Conservation (phyloP, 305 asterid species). For the Andrographis paniculata region DNA sequence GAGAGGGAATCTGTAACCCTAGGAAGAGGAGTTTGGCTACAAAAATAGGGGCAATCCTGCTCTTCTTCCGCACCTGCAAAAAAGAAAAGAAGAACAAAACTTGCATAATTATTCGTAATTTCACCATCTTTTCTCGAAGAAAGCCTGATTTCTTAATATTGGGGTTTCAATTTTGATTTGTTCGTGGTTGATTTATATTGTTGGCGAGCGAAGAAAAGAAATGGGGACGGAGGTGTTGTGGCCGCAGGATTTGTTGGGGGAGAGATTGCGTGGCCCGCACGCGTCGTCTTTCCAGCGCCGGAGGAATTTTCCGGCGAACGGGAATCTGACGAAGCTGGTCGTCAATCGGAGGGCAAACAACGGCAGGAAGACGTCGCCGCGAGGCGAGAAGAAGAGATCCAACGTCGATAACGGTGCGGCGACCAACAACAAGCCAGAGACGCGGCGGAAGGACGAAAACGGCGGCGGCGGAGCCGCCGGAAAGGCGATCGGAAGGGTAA, state of each 20-base stretch:
- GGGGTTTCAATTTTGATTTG: slow-evolving; percentile 12
- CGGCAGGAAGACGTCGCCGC: slow-evolving; percentile 32
- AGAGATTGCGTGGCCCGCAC: slow-evolving; percentile 27
- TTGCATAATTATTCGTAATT: no score
- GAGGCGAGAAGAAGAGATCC: slow-evolving; percentile 37
- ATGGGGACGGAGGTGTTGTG: slow-evolving; percentile 77
- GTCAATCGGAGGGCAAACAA: slow-evolving; percentile 19
- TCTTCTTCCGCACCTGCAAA: slow-evolving; percentile 8
- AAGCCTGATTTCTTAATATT: background rate
- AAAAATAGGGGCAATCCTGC: background rate
- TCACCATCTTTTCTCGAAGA: background rate
- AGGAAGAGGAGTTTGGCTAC: slow-evolving; percentile 31
- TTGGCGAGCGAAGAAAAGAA: slow-evolving; percentile 1
- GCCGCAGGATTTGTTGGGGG: slow-evolving; percentile 48
- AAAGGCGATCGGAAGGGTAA: slow-evolving; percentile 24
- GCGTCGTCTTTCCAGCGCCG: slow-evolving; percentile 39
- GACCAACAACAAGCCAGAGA: slow-evolving; percentile 27
- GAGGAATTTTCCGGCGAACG: slow-evolving; percentile 22
- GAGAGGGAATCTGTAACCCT: no score
- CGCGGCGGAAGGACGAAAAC: background rate
- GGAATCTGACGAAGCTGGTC: slow-evolving; percentile 21
- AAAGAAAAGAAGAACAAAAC: no score
- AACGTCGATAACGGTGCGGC: slow-evolving; percentile 10
- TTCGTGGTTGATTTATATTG: slow-evolving; percentile 9
- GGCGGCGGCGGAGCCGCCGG: slow-evolving; percentile 26